These are phyloP conservation scores for Monilinia polystroma DNA, from an alignment of 2,329 filamentous ascomycete species.

Conservation along the genomic window DNA sequence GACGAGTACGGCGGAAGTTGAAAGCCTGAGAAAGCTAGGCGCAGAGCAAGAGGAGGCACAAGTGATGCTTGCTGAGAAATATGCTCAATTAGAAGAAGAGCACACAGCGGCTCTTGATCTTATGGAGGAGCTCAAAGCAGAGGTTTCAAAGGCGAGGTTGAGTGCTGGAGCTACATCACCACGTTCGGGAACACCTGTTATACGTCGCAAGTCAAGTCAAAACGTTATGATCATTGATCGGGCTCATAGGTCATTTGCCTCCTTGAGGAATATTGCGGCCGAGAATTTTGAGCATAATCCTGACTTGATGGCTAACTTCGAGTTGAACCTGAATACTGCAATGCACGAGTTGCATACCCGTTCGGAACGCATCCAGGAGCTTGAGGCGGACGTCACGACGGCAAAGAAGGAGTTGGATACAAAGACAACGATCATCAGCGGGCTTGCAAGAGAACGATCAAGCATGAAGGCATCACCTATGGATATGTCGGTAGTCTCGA, in stretches of 20 bases:
- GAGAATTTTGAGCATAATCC: slow-evolving; percentile 82
- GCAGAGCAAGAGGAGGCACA: slow-evolving; percentile 76
- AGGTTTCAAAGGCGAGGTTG: slow-evolving; percentile 74
- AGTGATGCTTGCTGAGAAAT: slow-evolving; percentile 70
- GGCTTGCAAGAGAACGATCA: slow-evolving; percentile 86
- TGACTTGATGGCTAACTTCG: slow-evolving; percentile 88
- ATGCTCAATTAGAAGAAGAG: slow-evolving; percentile 77
- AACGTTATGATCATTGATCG: slow-evolving; percentile 84
- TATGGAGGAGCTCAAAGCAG: slow-evolving; percentile 86
- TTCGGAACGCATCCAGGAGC: slow-evolving; percentile 83
- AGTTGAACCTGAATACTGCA: slow-evolving; percentile 84
- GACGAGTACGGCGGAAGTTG: slow-evolving; percentile 62
- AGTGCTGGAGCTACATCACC: slow-evolving; percentile 51
- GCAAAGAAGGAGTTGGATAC: slow-evolving; percentile 95
- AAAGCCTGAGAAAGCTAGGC: slow-evolving; percentile 67
- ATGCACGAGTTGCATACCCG: slow-evolving; percentile 88
- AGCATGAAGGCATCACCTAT: slow-evolving; percentile 82
- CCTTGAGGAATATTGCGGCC: slow-evolving; percentile 80
- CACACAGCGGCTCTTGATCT: slow-evolving; percentile 81
- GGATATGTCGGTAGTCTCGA: slow-evolving; percentile 87
- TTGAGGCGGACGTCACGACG: slow-evolving; percentile 79
- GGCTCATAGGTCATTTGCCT: slow-evolving; percentile 85
- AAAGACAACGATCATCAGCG: slow-evolving; percentile 94
- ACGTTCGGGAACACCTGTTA: slow-evolving; percentile 70
- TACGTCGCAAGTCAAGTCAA: slow-evolving; percentile 90